Evolutionary conservation across 257 asterid genomes (phyloP).

Genomic region (Solanum clarkiae): DNA sequence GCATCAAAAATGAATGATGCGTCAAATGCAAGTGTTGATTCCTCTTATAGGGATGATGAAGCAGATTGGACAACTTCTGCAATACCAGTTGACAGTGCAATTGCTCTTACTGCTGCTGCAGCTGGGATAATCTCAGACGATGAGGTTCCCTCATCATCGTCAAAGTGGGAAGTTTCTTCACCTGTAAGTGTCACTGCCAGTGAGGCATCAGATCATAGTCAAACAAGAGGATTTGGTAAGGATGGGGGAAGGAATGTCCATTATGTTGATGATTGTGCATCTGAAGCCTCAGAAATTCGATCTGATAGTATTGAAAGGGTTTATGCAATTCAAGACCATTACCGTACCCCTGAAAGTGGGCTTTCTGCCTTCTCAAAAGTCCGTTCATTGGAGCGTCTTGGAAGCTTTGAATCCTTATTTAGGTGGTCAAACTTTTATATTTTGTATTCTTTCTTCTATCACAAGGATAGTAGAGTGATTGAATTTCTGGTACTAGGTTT

Average conservation of each 20-base stretch:
- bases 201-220: slow-evolving; percentile 49
- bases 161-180: slow-evolving; percentile 41
- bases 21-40: slow-evolving; percentile 20
- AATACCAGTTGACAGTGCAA: slow-evolving; percentile 52
- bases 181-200: slow-evolving; percentile 36
- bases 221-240: slow-evolving; percentile 33
- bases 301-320: slow-evolving; percentile 18
- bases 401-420: slow-evolving; percentile 54
- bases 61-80: slow-evolving; percentile 66
- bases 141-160: slow-evolving; percentile 36
- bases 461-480: not conserved
- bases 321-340: slow-evolving; percentile 4
- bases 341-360: slow-evolving; percentile 27
- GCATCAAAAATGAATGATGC: slow-evolving; percentile 19
- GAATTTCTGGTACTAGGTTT: not conserved
- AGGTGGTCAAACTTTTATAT: slow-evolving; percentile 39
- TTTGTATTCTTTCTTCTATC: not conserved
- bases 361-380: slow-evolving; percentile 16
- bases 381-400: slow-evolving; percentile 29
- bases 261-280: slow-evolving; percentile 30
- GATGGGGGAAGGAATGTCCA: slow-evolving; percentile 22
- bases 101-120: slow-evolving; percentile 66
- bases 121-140: slow-evolving; percentile 66
- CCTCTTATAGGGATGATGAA: slow-evolving; percentile 28
- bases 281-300: slow-evolving; percentile 32